Conservation (phyloP, 179 eudicot genomes). For the Dionaea muscipula region DNA sequence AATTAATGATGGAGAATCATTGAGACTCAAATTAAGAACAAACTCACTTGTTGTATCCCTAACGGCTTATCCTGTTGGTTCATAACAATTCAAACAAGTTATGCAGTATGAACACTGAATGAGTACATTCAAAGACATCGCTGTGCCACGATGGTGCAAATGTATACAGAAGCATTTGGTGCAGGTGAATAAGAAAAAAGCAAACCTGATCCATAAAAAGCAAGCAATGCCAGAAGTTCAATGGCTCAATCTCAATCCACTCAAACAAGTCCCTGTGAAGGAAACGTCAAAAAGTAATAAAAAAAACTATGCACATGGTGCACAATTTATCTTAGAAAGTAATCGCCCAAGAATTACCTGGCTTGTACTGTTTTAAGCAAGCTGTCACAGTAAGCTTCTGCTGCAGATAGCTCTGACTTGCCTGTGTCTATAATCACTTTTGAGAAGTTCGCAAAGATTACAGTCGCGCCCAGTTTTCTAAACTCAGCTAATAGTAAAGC, state of each 20-base stretch:
- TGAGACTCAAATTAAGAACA: too few relatives aligned
- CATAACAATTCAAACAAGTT: too few relatives aligned
- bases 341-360: slow-evolving; percentile 27
- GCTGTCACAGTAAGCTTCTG: slow-evolving; percentile 81
- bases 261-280: slow-evolving; percentile 69
- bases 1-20: too few relatives aligned
- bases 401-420: slow-evolving; percentile 71
- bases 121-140: background rate
- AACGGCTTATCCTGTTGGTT: too few relatives aligned
- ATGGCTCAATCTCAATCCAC: slow-evolving; percentile 90
- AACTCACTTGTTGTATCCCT: too few relatives aligned
- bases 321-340: background rate
- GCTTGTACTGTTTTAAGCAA: slow-evolving; percentile 68
- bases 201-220: slow-evolving; percentile 98
- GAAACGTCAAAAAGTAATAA: slow-evolving; percentile 1
- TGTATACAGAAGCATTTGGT: too few relatives aligned
- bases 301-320: too few relatives aligned
- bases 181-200: slow-evolving; percentile 2
- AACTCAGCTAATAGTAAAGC: slow-evolving; percentile 84
- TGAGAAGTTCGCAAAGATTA: slow-evolving; percentile 79
- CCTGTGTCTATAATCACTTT: slow-evolving; percentile 85
- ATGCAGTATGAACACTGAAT: background rate
- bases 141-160: background rate
- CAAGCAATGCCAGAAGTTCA: slow-evolving; percentile 82
- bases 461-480: slow-evolving; percentile 79